A percentile compares a stretch with the other conserved stretches of the same genome.
These are phyloP conservation scores for Aspergillus flavus DNA, from an alignment of 2,329 filamentous ascomycete species.

Conservation along the genomic window DNA sequence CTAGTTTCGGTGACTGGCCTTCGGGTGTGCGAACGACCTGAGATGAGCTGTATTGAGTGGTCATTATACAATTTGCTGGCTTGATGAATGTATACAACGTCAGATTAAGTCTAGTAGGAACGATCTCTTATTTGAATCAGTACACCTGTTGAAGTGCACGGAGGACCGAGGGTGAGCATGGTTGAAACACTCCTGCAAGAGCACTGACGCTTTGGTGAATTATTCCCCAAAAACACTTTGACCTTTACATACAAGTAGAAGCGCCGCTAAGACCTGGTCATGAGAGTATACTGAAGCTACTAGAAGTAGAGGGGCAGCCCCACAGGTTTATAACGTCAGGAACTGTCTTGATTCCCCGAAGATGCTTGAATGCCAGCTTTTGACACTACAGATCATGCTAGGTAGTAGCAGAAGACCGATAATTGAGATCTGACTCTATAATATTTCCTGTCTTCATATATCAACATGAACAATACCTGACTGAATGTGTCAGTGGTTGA, in stretches of 20 bases:
- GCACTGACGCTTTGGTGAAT: background rate
- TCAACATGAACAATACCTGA: too few species aligned
- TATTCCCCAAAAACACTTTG: background rate
- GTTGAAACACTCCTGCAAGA: background rate
- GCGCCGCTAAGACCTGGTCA: background rate
- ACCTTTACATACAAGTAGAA: background rate
- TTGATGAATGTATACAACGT: background rate
- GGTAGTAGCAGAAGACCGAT: background rate
- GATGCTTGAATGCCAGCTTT: background rate
- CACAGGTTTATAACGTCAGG: background rate
- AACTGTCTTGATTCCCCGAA: background rate
- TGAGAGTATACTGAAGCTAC: too few species aligned
- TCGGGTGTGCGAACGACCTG: slow-evolving; percentile 14
- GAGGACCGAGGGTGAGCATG: background rate
- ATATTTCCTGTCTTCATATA: too few species aligned
- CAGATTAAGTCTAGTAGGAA: background rate
- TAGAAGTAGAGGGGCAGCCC: too few species aligned
- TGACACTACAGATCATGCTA: background rate
- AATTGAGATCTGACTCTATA: too few species aligned
- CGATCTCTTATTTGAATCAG: background rate
- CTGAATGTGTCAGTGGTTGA: background rate
- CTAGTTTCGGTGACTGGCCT: slow-evolving; percentile 9
- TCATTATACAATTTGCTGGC: background rate
- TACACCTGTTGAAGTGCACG: background rate
- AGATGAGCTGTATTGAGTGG: background rate